phyloP scores from a whole-genome alignment of 2,329 filamentous ascomycete genomes.

The Microsporum canis region DNA sequence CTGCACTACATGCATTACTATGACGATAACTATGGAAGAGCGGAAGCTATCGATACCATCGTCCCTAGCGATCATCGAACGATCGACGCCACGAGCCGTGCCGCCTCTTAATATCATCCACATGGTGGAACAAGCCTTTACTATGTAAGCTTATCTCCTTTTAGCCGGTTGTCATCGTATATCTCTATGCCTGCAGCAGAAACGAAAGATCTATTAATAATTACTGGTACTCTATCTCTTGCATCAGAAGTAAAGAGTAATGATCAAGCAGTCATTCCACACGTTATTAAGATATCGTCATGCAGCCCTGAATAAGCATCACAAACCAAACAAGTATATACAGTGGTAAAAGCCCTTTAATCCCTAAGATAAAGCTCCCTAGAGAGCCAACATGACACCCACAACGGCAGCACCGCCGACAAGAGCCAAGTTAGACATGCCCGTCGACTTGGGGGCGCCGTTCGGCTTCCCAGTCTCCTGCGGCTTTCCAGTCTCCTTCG shows the following conservation, averaged over 20 bases:
- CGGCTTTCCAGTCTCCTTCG: background rate
- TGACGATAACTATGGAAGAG: too few species aligned
- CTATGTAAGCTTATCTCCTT: background rate
- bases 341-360: background rate
- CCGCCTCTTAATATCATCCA: background rate
- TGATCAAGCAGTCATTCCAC: background rate
- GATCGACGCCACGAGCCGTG: background rate
- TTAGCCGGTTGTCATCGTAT: too few species aligned
- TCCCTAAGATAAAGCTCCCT: background rate
- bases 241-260: too few species aligned
- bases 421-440: slow-evolving; percentile 5
- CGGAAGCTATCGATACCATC: background rate
- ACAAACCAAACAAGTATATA: background rate
- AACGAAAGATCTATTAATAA: too few species aligned
- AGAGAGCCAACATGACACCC: slow-evolving; percentile 5
- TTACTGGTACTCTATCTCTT: too few species aligned
- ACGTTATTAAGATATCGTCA: background rate
- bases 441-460: slow-evolving; percentile 7
- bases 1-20: background rate
- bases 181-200: too few species aligned
- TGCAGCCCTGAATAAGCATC: background rate
- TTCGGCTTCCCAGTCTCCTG: background rate
- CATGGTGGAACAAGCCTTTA: background rate
- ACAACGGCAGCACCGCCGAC: slow-evolving; percentile 6
- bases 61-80: background rate